These are phyloP conservation scores for Camelina hispida DNA, from an alignment of 345 rosid species.

Conservation along the genomic window DNA sequence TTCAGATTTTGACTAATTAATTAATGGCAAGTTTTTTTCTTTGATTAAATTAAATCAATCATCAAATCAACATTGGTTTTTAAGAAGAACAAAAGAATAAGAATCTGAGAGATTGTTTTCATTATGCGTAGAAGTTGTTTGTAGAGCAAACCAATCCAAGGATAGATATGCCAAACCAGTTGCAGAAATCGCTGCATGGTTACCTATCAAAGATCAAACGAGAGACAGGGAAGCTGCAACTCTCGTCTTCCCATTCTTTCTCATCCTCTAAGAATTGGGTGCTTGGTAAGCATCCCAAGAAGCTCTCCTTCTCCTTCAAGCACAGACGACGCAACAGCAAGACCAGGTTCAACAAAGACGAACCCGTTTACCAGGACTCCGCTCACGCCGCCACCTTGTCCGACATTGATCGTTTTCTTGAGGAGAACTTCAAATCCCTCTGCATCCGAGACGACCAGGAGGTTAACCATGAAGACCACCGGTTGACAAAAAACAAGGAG, in stretches of 20 bases:
- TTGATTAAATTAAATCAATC: too few species aligned
- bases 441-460: conserved; percentile 55
- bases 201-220: conserved; percentile 70
- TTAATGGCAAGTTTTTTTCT: too few species aligned
- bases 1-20: conserved; percentile 36
- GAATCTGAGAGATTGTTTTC: conserved; percentile 14
- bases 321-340: conserved; percentile 18
- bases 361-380: conserved; percentile 10
- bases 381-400: conserved; percentile 66
- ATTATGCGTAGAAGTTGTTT: not conserved
- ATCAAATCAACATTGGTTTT: too few species aligned
- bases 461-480: not conserved
- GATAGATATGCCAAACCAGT: conserved; percentile 61
- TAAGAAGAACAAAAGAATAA: too few species aligned
- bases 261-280: conserved; percentile 58
- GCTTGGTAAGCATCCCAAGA: conserved; percentile 64
- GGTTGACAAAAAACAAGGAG: conserved; percentile 20
- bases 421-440: conserved; percentile 84
- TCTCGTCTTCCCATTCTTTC: conserved; percentile 45
- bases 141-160: not conserved
- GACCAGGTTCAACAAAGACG: conserved; percentile 26
- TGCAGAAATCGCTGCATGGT: conserved; percentile 64
- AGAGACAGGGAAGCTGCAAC: conserved; percentile 45
- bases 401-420: conserved; percentile 80
- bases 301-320: conserved; percentile 60